These are phyloP conservation scores for Batrachochytrium dendrobatidis DNA, from an alignment of 371 early-diverging fungal genomes.

Conservation along the genomic window DNA sequence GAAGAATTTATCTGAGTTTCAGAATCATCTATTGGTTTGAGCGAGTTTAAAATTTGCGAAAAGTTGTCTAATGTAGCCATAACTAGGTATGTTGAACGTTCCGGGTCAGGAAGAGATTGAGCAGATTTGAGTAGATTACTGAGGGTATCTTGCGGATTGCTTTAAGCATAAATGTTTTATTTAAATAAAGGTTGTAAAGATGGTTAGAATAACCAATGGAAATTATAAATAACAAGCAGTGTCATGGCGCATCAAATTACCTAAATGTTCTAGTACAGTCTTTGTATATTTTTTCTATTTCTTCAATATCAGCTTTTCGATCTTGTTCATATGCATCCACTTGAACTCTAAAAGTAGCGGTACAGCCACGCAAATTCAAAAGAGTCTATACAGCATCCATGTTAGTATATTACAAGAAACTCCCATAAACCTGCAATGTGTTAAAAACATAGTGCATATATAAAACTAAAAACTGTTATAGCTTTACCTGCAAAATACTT, in stretches of 20 bases:
- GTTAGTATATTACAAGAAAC: neutral
- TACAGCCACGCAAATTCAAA: neutral
- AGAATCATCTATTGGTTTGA: too few relatives aligned
- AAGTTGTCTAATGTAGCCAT: constrained; percentile 7
- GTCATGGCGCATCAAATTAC: too few relatives aligned
- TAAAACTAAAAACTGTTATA: too few relatives aligned
- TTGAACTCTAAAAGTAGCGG: constrained; percentile 16
- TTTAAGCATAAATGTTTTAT: neutral
- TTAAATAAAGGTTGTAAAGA: neutral
- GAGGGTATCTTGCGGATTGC: constrained; percentile 18
- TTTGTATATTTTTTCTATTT: constrained; percentile 9
- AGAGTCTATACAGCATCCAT: neutral
- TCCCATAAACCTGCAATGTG: too few relatives aligned
- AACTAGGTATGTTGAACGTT: constrained; percentile 13
- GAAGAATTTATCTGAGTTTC: too few relatives aligned
- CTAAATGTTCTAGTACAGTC: constrained; percentile 9
- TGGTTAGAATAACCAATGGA: neutral
- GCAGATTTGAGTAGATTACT: constrained; percentile 9
- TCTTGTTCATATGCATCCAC: constrained; percentile 36
- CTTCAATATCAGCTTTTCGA: constrained; percentile 29
- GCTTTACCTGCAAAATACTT: constrained; percentile 7
- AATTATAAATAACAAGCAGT: constrained; percentile 9
- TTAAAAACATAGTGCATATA: too few relatives aligned
- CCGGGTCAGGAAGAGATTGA: constrained; percentile 18
- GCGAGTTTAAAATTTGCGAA: neutral